phyloP scores from a whole-genome alignment of 2,329 filamentous ascomycete genomes.

The Venturia aucupariae region DNA sequence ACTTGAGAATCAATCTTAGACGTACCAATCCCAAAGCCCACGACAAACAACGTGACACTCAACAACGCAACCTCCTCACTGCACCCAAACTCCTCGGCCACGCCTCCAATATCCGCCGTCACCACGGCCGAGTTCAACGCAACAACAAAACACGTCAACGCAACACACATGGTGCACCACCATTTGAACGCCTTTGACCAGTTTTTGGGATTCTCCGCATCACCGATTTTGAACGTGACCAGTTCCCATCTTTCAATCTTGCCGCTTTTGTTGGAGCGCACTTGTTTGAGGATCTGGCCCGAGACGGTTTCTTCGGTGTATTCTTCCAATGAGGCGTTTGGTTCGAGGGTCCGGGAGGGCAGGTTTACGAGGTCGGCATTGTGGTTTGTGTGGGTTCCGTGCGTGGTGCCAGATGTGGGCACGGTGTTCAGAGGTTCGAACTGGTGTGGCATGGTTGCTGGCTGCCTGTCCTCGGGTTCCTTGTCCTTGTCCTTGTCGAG shows the following conservation, averaged over 20 bases:
- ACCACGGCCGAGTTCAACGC: conserved; percentile 59
- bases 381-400: background rate
- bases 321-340: conserved; percentile 51
- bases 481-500: background rate
- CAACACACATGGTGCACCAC: conserved; percentile 74
- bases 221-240: conserved; percentile 61
- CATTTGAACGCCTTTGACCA: conserved; percentile 72
- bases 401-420: background rate
- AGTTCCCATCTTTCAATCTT: conserved; percentile 47
- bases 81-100: conserved; percentile 54
- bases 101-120: conserved; percentile 63
- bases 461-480: no score
- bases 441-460: background rate
- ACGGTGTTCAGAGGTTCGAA: background rate
- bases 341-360: conserved; percentile 54
- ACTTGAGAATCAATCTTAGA: no score
- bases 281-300: conserved; percentile 51
- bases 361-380: conserved; percentile 43
- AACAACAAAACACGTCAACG: conserved; percentile 41
- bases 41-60: conserved; percentile 65
- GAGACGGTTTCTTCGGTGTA: conserved; percentile 53
- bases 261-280: conserved; percentile 46
- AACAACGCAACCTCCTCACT: conserved; percentile 65
- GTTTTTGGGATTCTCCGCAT: conserved; percentile 76
- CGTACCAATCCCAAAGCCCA: conserved; percentile 65